Evolutionary conservation across 1,284 basidiomycete species (phyloP), one percentile per base, ranked within the genome.

Genomic region (Lentinula novae-zelandiae): DNA sequence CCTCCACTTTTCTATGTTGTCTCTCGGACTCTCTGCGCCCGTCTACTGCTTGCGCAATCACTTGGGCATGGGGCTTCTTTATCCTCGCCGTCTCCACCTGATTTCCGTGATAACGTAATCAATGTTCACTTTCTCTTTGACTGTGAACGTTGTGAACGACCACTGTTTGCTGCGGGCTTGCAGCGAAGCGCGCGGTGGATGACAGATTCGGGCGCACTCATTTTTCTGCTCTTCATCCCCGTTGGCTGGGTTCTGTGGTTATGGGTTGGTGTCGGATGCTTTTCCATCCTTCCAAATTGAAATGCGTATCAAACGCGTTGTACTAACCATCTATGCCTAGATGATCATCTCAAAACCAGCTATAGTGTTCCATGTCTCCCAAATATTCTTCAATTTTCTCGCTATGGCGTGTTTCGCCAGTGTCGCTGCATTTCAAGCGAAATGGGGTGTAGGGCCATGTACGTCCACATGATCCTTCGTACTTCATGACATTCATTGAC

Each of bases 381-480:
- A 95, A 78, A 81, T 85, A 59, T 94, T 96, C 79, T 93, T 95
- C 83, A 89, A 90, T 71, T 95, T 96, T 70, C 80, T 96, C 52
- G 86, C 91, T 9, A 89, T 95, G 84, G 90, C 87, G 59, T 94
- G 91, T 70, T 93, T 92, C 69, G 93, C 89, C 3, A 89, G 89
- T 65, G 89, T 93, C 2, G 93, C 93, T 0, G 79, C 80, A 20
- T 96, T 96, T 72, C 94, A 96, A 67, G 86, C 89, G 5, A 89
- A 90, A 67, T 94, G 85, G 84, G 67, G 77, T 17, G 82, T 95
- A 46, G 90, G 90, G 3, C 91, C 92, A 58, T 95, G 93, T 95
- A 69, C 69, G 92, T 85, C 31, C 48, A 39, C 39, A 48, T 60
- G 56, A 33, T 53, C 17, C 53, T 50, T 42, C 49, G 42, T 39